phyloP scores from a whole-genome alignment of 495 filamentous ascomycete genomes.

The Antarctomyces pellizariae region DNA sequence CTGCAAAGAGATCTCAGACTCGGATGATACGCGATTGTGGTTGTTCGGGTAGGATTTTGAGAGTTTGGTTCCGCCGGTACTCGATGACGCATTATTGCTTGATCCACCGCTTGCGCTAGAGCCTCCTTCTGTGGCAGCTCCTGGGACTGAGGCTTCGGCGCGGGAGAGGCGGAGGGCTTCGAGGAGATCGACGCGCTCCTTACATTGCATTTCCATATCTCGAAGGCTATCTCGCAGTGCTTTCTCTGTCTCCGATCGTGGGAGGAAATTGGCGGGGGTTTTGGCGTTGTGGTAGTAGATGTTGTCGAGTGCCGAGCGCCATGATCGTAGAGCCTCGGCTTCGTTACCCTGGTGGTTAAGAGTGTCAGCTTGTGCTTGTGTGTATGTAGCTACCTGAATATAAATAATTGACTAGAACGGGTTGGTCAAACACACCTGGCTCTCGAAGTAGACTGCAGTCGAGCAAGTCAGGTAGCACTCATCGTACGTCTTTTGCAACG shows the following conservation, averaged over 20 bases:
- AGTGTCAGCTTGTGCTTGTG: background rate
- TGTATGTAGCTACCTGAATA: background rate
- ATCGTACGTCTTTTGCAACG: slow-evolving; percentile 92
- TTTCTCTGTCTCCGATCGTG: slow-evolving; percentile 66
- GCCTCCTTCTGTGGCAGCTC: no score
- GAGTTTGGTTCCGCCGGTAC: slow-evolving; percentile 5
- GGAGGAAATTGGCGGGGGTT: slow-evolving; percentile 40
- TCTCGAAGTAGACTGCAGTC: slow-evolving; percentile 86
- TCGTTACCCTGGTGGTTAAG: slow-evolving; percentile 51
- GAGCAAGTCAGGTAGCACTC: slow-evolving; percentile 85
- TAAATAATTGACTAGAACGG: slow-evolving; percentile 1
- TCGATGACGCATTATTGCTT: slow-evolving; percentile 1
- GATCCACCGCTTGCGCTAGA: slow-evolving; percentile 3
- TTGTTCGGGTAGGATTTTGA: slow-evolving; percentile 5
- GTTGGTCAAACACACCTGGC: slow-evolving; percentile 39
- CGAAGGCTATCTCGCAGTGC: slow-evolving; percentile 59
- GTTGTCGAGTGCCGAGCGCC: slow-evolving; percentile 75
- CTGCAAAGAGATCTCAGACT: slow-evolving; percentile 13
- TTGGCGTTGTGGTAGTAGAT: slow-evolving; percentile 73
- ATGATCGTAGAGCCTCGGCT: slow-evolving; percentile 73
- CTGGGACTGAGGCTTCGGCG: no score
- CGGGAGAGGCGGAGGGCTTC: slow-evolving; percentile 60
- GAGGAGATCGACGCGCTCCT: slow-evolving; percentile 75
- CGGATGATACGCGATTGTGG: no score
- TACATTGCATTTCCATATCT: slow-evolving; percentile 75